Conservation (phyloP, 306 rosid genomes). For the Vachellia pachyceras region DNA sequence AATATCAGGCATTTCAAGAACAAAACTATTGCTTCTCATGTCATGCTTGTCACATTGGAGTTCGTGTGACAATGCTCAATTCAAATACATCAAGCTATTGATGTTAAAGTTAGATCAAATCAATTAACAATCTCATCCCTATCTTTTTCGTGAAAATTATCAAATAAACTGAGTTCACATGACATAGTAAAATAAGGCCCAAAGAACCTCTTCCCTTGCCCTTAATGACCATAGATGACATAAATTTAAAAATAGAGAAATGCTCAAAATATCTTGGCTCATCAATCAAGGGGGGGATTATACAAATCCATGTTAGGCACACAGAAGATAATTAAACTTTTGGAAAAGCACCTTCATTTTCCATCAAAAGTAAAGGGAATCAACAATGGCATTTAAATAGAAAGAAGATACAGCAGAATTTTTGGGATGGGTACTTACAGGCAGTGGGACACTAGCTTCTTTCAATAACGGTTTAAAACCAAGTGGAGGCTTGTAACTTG, state of each 20-base stretch:
- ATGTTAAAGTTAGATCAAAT: slow-evolving; percentile 17
- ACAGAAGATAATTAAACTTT: slow-evolving; percentile 18
- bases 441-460: slow-evolving; percentile 74
- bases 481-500: slow-evolving; percentile 85
- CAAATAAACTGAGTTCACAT: neutral
- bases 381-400: slow-evolving; percentile 29
- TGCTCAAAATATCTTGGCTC: slow-evolving; percentile 4
- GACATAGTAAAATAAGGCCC: slow-evolving; percentile 27
- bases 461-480: slow-evolving; percentile 84
- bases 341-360: slow-evolving; percentile 25
- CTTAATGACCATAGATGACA: slow-evolving; percentile 20
- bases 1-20: neutral
- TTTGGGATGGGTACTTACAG: slow-evolving; percentile 68
- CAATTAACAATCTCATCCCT: slow-evolving; percentile 10
- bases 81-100: slow-evolving; percentile 1
- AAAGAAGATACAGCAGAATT: slow-evolving; percentile 16
- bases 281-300: slow-evolving; percentile 7
- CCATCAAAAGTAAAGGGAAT: slow-evolving; percentile 32
- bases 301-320: slow-evolving; percentile 26
- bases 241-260: slow-evolving; percentile 16
- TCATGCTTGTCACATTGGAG: neutral
- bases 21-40: neutral
- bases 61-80: slow-evolving; percentile 11
- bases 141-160: slow-evolving; percentile 5
- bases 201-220: slow-evolving; percentile 22